These are phyloP conservation scores for Dryas integrifolia DNA, from an alignment of 331 rosid species.

Conservation along the genomic window DNA sequence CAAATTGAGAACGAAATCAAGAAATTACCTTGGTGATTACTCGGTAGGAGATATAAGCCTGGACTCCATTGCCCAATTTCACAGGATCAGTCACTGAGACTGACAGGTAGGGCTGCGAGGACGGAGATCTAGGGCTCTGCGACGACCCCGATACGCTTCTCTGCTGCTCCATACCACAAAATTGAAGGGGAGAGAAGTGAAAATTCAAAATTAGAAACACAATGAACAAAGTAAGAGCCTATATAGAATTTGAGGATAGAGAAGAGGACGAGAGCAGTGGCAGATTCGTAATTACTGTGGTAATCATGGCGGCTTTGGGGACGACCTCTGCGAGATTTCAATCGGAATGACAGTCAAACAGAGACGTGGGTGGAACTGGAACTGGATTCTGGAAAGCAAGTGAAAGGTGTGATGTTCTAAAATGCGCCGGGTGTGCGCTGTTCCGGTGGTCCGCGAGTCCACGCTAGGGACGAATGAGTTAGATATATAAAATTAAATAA, in stretches of 20 bases:
- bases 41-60: conserved; percentile 89
- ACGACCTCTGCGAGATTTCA: background rate
- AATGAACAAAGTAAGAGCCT: background rate
- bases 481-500: too few relatives aligned
- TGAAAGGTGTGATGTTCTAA: background rate
- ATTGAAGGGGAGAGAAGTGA: background rate
- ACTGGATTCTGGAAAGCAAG: background rate
- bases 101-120: conserved; percentile 71
- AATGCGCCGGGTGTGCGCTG: conserved; percentile 4
- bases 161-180: conserved; percentile 64
- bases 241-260: background rate
- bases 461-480: background rate
- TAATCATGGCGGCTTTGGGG: conserved; percentile 37
- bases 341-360: background rate
- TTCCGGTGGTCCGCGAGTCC: conserved; percentile 2
- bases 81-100: conserved; percentile 93
- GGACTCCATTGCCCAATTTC: conserved; percentile 98
- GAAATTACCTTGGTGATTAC: conserved; percentile 73
- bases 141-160: conserved; percentile 61
- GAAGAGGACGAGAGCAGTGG: conserved; percentile 20
- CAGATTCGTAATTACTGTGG: conserved; percentile 49
- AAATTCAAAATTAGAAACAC: conserved; percentile 6
- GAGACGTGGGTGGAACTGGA: background rate
- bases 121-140: conserved; percentile 94
- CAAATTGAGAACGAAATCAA: background rate